Base-by-base conservation (phyloP, 257 asterid genomes). In the Sherardia arvensis region DNA sequence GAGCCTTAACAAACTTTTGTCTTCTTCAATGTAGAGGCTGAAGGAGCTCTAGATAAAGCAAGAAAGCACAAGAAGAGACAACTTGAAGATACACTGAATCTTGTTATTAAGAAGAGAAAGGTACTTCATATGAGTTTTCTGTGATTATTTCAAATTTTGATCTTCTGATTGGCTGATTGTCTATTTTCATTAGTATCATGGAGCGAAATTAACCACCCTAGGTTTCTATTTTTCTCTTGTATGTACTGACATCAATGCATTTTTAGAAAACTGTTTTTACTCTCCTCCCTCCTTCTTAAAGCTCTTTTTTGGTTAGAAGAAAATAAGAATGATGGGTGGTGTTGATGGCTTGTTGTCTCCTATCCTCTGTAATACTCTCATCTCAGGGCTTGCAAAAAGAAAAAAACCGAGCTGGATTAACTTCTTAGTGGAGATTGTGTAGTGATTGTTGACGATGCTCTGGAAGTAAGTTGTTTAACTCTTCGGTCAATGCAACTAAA, bases 41-140 rank as follows among this genome's bases (percentile, higher is more conserved):
- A 93, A 75, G 99, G 99, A 76, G 96, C 99, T 56, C 73, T 93
- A 68, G 99, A 93, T 81, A 93, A 93, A 85, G 99, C 99, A 30
- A 87, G 99, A 76, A 93, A 89, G 62, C 99, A 93, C 84, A 93
- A 89, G 78, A 93, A 93, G 83, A 80, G 99, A 68, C 99, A 93
- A 71, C 95, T 93, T 66, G 99, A 93, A 76, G 99, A 93, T 71
- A 93, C 99, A 33, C 83, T 93, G 51, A 85, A 89, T 80, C 94
- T 93, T 38, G 99, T 89, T 66, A 51, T 89, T 8, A 93, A 93
- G 81, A 93, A 93, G 81, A 80, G 95, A 72, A 93, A 85, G 99
- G 98, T 90, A 71, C 12, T 30, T 60, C n/a, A n/a, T 49, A 30
- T 5, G 43, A 21, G 8, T 69, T 20, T 51, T 3, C 53, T 32